Base-by-base conservation (phyloP, 495 filamentous ascomycete species). In the Aspergillus leporis region DNA sequence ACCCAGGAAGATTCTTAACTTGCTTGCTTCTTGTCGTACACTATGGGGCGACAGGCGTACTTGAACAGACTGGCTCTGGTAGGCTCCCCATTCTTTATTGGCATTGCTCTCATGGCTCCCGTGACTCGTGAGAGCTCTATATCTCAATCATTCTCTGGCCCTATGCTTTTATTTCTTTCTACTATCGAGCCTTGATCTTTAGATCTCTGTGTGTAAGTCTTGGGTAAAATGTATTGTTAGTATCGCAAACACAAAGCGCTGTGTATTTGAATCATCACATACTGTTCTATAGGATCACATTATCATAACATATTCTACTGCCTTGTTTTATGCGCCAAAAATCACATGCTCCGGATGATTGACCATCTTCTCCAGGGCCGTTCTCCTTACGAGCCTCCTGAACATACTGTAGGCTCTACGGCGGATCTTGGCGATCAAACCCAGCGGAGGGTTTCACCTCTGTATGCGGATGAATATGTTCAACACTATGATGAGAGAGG, bases 401-500 rank as follows among this genome's bases (percentile, higher is more conserved):
- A 75, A 25, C 58, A 53, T 41, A 51, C 61, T 23, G 31, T 59
- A 23, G 58, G 46, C 12, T n/a, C 61, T n/a, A 25, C 58, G 32
- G 57, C 60, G 25, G 63, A 67, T 13, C 63, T 54, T 30, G 58
- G 50, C 47, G 64, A 21, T 52, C 46, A 69, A 31, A 64, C 65
- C 23, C 53, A 40, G 14, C 67, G 59, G 45, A 68, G 64, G 59
- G 61, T 68, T 21, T 85, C 53, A 55, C 65, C 41, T 69, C 69
- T 69, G 66, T 65, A 79, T 59, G 70, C 69, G 25, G 79, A 84
- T 58, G 66, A 65, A 38, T 82, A 80, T 61, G 77, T 72, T 30
- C 88, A 91, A 72, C 74, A 83, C 46, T 91, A 89, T 69, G 88
- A 91, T 70, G 79, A 81, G n/a, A 79, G 83, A 54, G 89, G 88